Evolutionary conservation across 805 yeast species (phyloP).

Genomic region (Candida yuanshanica): DNA sequence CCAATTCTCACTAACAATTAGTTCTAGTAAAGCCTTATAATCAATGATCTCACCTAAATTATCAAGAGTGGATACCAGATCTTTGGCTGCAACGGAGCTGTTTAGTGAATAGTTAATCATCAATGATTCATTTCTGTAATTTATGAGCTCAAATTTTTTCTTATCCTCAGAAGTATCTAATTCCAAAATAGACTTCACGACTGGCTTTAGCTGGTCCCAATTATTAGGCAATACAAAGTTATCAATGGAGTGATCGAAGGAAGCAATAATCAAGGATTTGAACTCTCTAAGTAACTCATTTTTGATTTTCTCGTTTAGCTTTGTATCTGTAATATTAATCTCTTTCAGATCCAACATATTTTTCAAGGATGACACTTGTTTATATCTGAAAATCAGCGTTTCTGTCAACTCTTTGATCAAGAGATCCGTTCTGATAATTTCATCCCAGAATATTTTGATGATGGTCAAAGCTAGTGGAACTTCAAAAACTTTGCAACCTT

Average conservation of each 20-base stretch:
- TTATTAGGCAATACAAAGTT: constrained; percentile 57
- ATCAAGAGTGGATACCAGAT: constrained; percentile 34
- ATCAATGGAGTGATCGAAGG: constrained; percentile 35
- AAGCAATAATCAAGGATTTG: constrained; percentile 24
- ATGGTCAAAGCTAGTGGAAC: constrained; percentile 47
- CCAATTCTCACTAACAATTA: constrained; percentile 27
- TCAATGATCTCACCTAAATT: constrained; percentile 27
- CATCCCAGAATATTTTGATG: constrained; percentile 66
- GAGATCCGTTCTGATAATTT: constrained; percentile 48
- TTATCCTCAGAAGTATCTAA: constrained; percentile 26
- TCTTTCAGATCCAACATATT: constrained; percentile 31
- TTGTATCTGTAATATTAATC: constrained; percentile 29
- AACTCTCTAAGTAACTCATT: constrained; percentile 23
- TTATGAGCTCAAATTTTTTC: constrained; percentile 53
- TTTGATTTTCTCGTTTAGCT: constrained; percentile 28
- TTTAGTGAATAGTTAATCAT: constrained; percentile 40
- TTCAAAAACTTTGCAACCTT: constrained; percentile 32
- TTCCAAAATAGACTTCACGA: constrained; percentile 38
- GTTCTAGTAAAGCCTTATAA: constrained; percentile 26
- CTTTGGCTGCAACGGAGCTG: constrained; percentile 16
- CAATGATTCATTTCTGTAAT: constrained; percentile 66
- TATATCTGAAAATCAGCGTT: constrained; percentile 44
- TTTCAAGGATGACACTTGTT: constrained; percentile 28
- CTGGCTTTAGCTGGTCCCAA: constrained; percentile 51
- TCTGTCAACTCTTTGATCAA: constrained; percentile 64